phyloP scores from a whole-genome alignment of 768 basidiomycete genomes.

The Lactarius evosmus region DNA sequence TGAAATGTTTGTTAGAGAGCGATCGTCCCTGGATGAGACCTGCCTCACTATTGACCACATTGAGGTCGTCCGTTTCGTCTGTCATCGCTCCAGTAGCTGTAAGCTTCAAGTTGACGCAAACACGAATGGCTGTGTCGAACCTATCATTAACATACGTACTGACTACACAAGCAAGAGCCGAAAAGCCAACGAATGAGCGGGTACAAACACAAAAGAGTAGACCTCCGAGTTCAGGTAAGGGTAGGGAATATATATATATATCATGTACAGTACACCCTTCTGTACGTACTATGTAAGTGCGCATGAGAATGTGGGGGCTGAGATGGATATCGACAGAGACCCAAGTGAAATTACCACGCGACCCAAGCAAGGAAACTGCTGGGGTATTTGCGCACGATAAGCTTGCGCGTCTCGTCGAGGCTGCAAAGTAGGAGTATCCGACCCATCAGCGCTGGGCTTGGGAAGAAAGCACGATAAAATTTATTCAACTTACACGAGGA shows the following conservation, averaged over 20 bases:
- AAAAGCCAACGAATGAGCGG: not conserved
- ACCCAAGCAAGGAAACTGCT: slow-evolving; percentile 20
- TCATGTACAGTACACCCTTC: not conserved
- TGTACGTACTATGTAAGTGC: not conserved
- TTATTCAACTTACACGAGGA: slow-evolving; percentile 28
- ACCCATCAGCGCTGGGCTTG: not conserved
- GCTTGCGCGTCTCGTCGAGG: slow-evolving; percentile 26
- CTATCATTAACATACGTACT: not conserved
- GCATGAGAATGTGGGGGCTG: not conserved
- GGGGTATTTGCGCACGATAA: slow-evolving; percentile 22
- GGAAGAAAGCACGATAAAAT: not conserved
- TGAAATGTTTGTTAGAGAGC: not conserved
- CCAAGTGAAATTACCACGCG: slow-evolving; percentile 18
- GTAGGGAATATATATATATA: not conserved
- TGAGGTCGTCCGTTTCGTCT: not conserved
- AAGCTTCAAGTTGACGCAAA: not conserved
- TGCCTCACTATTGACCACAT: not conserved
- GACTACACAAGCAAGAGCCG: not conserved
- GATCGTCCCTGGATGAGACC: not conserved
- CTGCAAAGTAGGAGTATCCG: not conserved
- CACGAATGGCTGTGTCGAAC: not conserved
- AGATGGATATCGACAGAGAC: no score
- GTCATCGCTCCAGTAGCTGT: not conserved
- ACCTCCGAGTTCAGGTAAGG: not conserved
- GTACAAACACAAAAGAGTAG: not conserved